Conservation (phyloP, 2,329 filamentous ascomycete genomes). For the Parastagonospora nodorum region DNA sequence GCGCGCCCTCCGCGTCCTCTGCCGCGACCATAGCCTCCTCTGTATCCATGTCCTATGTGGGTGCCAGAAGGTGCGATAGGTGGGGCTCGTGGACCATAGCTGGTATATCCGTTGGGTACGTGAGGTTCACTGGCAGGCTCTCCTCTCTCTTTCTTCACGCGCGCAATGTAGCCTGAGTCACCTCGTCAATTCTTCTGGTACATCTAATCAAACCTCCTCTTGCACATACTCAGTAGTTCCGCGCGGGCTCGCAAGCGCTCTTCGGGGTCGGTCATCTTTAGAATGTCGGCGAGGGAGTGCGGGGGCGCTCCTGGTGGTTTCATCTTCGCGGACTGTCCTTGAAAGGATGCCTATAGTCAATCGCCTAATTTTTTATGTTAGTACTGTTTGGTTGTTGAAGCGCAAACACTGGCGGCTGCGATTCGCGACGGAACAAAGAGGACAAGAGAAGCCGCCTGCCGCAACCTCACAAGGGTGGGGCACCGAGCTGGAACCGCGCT, state of each 20-base stretch:
- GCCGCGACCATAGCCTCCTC: conserved; percentile 12
- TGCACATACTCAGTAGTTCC: conserved; percentile 34
- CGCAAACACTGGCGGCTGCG: neutral
- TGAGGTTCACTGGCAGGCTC: neutral
- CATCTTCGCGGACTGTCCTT: conserved; percentile 13
- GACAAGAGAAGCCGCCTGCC: neutral
- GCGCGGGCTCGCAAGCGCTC: conserved; percentile 27
- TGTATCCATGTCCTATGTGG: conserved; percentile 1
- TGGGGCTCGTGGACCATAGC: neutral
- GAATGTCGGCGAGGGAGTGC: conserved; percentile 31
- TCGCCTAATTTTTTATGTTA: neutral
- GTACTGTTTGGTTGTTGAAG: neutral
- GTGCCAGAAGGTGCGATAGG: neutral
- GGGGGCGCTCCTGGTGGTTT: conserved; percentile 30
- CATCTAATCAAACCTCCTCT: conserved; percentile 5
- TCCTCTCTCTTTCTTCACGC: conserved; percentile 24
- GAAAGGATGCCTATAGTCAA: neutral
- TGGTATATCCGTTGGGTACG: neutral
- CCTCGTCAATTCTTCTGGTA: conserved; percentile 11
- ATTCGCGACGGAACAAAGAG: neutral
- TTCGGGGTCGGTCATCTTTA: conserved; percentile 25
- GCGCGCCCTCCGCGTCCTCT: conserved; percentile 4
- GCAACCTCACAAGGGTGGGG: too few relatives aligned
- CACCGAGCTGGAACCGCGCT: too few relatives aligned
- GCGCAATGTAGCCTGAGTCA: conserved; percentile 22